phyloP scores from a whole-genome alignment of 345 rosid species.

The Lepidium didymum region DNA sequence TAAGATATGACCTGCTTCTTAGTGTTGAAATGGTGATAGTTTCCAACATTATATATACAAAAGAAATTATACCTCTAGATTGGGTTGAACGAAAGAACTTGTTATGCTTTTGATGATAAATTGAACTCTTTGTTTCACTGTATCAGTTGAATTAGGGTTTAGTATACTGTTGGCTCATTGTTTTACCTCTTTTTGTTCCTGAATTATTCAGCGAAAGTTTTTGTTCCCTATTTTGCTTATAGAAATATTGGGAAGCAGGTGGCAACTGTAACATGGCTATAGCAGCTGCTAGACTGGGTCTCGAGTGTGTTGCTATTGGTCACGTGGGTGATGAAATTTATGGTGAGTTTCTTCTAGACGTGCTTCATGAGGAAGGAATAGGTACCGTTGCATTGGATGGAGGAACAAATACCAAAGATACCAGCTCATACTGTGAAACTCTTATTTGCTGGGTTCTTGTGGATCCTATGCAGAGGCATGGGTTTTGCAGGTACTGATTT shows the following conservation, averaged over 20 bases:
- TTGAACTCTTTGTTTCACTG: neutral
- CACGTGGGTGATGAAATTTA: constrained; percentile 81
- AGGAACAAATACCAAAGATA: constrained; percentile 28
- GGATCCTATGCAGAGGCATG: constrained; percentile 83
- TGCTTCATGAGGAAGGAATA: constrained; percentile 74
- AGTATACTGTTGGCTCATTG: neutral
- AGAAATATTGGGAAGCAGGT: constrained; percentile 95
- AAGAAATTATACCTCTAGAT: neutral
- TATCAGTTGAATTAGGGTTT: neutral
- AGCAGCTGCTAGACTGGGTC: constrained; percentile 95
- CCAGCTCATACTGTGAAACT: constrained; percentile 53
- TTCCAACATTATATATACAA: neutral
- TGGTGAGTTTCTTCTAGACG: constrained; percentile 75
- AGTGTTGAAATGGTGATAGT: neutral
- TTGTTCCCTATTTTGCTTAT: constrained; percentile 8
- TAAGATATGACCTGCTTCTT: neutral
- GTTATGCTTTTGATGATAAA: neutral
- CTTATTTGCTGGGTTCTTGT: constrained; percentile 98
- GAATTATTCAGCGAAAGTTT: neutral
- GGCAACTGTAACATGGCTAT: constrained; percentile 97
- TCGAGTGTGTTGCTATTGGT: constrained; percentile 67
- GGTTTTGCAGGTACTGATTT: constrained; percentile 86
- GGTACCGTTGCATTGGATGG: constrained; percentile 53
- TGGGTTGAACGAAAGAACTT: neutral
- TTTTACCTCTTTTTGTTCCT: neutral